phyloP scores from a whole-genome alignment of 2,329 filamentous ascomycete genomes.

The Bipolaris gigantea region DNA sequence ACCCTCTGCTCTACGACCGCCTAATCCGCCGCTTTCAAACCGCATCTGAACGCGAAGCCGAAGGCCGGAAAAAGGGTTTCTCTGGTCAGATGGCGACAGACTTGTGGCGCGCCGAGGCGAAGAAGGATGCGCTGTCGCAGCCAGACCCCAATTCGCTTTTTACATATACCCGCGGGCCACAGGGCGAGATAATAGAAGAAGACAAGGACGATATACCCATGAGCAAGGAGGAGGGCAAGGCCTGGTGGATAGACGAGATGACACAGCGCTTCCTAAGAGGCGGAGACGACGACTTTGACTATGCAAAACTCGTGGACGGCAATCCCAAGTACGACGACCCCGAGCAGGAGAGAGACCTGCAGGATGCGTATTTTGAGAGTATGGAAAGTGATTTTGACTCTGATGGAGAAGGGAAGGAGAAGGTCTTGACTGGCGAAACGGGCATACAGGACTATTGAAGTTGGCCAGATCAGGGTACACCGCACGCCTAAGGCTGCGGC shows the following conservation, averaged over 20 bases:
- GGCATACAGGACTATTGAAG: slow-evolving; percentile 54
- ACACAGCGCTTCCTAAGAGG: slow-evolving; percentile 74
- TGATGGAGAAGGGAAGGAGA: slow-evolving; percentile 47
- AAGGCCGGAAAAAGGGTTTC: slow-evolving; percentile 75
- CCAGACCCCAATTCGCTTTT: slow-evolving; percentile 55
- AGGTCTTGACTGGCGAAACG: slow-evolving; percentile 49
- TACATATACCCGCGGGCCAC: slow-evolving; percentile 54
- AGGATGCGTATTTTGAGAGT: slow-evolving; percentile 79
- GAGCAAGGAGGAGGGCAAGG: slow-evolving; percentile 66
- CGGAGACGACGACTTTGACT: slow-evolving; percentile 78
- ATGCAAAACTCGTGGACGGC: slow-evolving; percentile 64
- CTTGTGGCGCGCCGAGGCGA: slow-evolving; percentile 73
- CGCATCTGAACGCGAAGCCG: slow-evolving; percentile 70
- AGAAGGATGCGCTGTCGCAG: slow-evolving; percentile 64
- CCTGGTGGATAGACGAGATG: slow-evolving; percentile 73
- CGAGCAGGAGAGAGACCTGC: slow-evolving; percentile 61
- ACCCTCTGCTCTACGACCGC: slow-evolving; percentile 80
- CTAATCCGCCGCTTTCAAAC: slow-evolving; percentile 78
- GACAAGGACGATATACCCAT: slow-evolving; percentile 60
- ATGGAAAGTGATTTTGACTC: slow-evolving; percentile 71
- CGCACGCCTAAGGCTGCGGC: background rate
- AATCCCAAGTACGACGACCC: slow-evolving; percentile 72
- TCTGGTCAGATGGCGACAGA: slow-evolving; percentile 78
- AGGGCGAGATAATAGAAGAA: slow-evolving; percentile 61
- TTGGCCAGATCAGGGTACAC: background rate